These are phyloP conservation scores for Cryphonectria radicalis DNA, from an alignment of 2,329 filamentous ascomycete species.

Conservation along the genomic window DNA sequence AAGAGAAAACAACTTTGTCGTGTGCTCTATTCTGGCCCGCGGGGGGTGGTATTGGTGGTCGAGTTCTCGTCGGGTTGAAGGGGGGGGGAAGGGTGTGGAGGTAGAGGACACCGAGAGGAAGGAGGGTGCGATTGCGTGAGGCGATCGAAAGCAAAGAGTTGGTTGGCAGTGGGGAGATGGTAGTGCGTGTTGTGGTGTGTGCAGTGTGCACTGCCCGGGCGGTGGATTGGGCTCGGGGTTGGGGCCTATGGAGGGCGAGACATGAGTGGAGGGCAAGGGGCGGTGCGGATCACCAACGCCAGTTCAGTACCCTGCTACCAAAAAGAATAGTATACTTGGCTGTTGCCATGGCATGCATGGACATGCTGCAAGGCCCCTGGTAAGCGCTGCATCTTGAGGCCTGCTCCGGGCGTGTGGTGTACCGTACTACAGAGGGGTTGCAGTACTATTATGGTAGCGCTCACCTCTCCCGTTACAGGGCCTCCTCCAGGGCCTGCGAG, in stretches of 20 bases:
- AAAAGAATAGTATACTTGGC: not conserved
- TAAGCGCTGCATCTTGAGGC: not conserved
- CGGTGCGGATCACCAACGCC: not conserved
- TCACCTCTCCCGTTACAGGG: not conserved
- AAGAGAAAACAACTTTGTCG: slow-evolving; percentile 31
- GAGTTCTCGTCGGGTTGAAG: slow-evolving; percentile 13
- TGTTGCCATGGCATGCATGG: not conserved
- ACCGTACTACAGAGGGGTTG: not conserved
- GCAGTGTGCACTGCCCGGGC: slow-evolving; percentile 6
- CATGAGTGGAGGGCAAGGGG: slow-evolving; percentile 10
- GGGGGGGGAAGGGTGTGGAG: slow-evolving; percentile 6
- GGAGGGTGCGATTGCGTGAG: slow-evolving; percentile 10
- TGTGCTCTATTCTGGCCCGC: slow-evolving; percentile 24
- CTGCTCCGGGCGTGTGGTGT: not conserved
- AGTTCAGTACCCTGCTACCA: not conserved
- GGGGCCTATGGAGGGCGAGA: slow-evolving; percentile 2
- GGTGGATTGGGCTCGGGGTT: not conserved
- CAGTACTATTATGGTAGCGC: not conserved
- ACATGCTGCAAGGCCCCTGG: not conserved
- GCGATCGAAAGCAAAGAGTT: not conserved
- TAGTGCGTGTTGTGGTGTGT: not conserved
- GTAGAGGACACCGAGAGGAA: slow-evolving; percentile 19
- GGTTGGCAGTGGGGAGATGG: not conserved
- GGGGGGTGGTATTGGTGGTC: slow-evolving; percentile 31
- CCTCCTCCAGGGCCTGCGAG: not conserved